Base-by-base conservation (phyloP, 345 rosid species). In the Kernera saxatilis region DNA sequence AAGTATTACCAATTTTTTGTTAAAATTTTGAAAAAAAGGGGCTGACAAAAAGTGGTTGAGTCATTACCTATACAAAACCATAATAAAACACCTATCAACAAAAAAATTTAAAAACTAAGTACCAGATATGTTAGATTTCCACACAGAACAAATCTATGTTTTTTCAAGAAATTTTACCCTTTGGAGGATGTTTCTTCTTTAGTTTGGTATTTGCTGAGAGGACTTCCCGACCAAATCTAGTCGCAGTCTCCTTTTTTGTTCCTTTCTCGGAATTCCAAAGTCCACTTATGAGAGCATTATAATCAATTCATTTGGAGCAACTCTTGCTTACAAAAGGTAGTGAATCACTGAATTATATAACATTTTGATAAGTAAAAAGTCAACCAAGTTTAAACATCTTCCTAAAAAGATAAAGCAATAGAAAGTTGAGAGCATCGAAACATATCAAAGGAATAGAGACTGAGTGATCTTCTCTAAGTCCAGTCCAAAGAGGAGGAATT, bases 1-100 rank as follows among this genome's bases (percentile, higher is more conserved):
- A 60, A 51, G 33, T 43, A 30, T 37, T 23, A 60, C 63, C 54
- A 52, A 32, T 41, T 3, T 58, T 32, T 32, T 53, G 68, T 51
- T 27, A 19, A 49, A 21, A 1, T 22, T 62, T 49, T 67, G 54
- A 32, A 39, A 22, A 46, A 50, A 56, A 39, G n/a, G 40, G 3
- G 69, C 74, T 68, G 78, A 60, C 78, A 43, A 54, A 35, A 67
- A 62, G 73, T 74, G 0, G 78, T 67, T 74, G 78, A 51, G 67
- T 41, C 48, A 74, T 74, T 74, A 67, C 58, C 41, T 57, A 37
- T 36, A 33, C 39, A 53, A 21, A 63, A 32, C 30, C 64, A 12
- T 43, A 33, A 36, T 35, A 17, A 68, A 8, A 29, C n/a, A 14
- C 32, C 32, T 70, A 49, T 26, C 30, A 49, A 39, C 40, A 60